Base-by-base conservation (phyloP, 331 rosid species). In the Quercus phellos region DNA sequence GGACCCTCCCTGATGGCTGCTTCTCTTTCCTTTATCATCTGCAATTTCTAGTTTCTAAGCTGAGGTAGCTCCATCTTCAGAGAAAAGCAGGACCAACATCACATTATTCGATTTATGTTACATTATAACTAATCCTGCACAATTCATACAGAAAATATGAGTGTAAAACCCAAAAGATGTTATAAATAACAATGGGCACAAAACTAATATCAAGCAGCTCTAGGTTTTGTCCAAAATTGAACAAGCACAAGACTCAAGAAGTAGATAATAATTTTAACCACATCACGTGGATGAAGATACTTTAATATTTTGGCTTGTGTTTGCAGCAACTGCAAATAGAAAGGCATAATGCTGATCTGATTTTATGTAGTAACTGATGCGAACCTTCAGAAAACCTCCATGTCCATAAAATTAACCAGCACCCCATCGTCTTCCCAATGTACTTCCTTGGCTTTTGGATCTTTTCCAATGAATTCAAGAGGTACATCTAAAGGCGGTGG, bases 381-480 rank as follows among this genome's bases (percentile, higher is more conserved):
- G 18, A 72, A 79, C 54, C 88, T 86, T 90, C 70, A 95, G 87
- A 95, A 95, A 46, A 90, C 69, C n/a, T 88, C 91, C 86, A 90
- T 13, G 84, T 92, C 96, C 38, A 82, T 70, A 13, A 87, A 43
- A 82, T 53, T 82, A 80, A 21, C 79, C 70, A 89, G 92, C 38
- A 92, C 92, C n/a, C 96, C 97, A 74, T 92, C 90, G 56, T 90
- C 99, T 80, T 94, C 99, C 97, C 97, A 90, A 1, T 51, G 82
- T 30, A 78, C 32, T 54, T 83, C 87, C 86, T 95, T 95, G 35
- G 89, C 77, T 9, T 21, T 54, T 54, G 86, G 79, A 80, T 82
- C 96, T 70, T 86, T 89, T 42, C 72, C 86, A 63, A 84, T 74
- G 73, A 90, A 75, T 46, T 74, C 73, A 70, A 87, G 94, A 75